These are phyloP conservation scores for Lodderomyces margitis DNA, from an alignment of 1,139 yeast genomes.

Conservation along the genomic window DNA sequence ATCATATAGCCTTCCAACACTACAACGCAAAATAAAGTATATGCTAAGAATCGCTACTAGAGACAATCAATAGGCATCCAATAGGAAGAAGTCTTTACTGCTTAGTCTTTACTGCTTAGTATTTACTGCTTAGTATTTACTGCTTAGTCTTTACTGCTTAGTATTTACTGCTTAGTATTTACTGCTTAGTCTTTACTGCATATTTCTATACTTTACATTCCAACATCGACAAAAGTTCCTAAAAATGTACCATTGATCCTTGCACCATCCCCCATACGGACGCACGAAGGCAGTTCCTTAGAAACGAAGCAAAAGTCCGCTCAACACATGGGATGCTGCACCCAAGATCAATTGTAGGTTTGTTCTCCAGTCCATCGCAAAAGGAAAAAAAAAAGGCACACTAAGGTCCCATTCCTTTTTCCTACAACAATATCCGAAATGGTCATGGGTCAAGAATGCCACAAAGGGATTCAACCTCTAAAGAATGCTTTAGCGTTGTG, in stretches of 20 bases:
- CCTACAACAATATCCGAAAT: constrained; percentile 52
- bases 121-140: no score
- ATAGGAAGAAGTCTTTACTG: no score
- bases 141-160: no score
- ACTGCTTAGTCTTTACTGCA: no score
- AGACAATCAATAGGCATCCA: no score
- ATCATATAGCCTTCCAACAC: no score
- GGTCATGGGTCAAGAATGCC: constrained; percentile 79
- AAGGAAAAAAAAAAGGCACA: constrained; percentile 21
- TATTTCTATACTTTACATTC: no score
- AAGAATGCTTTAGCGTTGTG: constrained; percentile 65
- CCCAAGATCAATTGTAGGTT: constrained; percentile 64
- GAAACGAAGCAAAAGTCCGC: constrained; percentile 40
- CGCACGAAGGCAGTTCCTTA: constrained; percentile 82
- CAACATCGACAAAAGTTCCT: not conserved
- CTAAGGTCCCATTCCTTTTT: constrained; percentile 7
- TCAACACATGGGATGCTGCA: constrained; percentile 67
- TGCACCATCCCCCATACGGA: constrained; percentile 82
- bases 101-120: no score
- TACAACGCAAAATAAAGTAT: no score
- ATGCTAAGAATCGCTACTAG: no score
- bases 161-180: no score
- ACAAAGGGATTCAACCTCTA: constrained; percentile 71
- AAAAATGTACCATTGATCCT: constrained; percentile 64
- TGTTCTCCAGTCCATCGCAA: constrained; percentile 63